Conservation (phyloP, 495 filamentous ascomycete species). For the Podospora sp. region DNA sequence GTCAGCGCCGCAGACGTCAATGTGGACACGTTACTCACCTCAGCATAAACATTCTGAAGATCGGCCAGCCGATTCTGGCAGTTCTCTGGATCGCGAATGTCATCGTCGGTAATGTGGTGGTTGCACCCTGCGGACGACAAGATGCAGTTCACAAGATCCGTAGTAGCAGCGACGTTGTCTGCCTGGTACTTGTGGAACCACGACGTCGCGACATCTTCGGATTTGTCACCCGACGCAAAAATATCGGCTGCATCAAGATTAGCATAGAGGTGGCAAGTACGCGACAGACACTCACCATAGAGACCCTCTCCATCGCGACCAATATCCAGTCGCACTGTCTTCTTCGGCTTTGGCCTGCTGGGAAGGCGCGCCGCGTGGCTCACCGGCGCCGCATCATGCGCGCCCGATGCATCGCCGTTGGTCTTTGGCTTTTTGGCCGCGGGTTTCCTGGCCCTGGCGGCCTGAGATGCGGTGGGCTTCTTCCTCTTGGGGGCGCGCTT, state of each 20-base stretch:
- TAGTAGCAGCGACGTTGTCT: conserved; percentile 67
- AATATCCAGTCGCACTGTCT: conserved; percentile 52
- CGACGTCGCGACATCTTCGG: conserved; percentile 74
- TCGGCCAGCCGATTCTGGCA: conserved; percentile 68
- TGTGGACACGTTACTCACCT: conserved; percentile 45
- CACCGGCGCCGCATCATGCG: not conserved
- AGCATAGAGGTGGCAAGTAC: conserved; percentile 21
- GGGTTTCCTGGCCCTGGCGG: conserved; percentile 56
- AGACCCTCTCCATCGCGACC: conserved; percentile 67
- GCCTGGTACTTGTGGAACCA: conserved; percentile 78
- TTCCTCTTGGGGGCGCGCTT: conserved; percentile 34
- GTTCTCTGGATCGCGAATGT: conserved; percentile 86
- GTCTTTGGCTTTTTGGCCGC: conserved; percentile 75
- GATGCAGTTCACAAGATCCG: conserved; percentile 86
- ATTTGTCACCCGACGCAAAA: conserved; percentile 68
- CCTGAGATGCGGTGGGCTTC: conserved; percentile 39
- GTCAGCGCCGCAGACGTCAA: conserved; percentile 30
- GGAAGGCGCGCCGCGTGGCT: conserved; percentile 56
- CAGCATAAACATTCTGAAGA: conserved; percentile 78
- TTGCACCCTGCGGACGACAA: conserved; percentile 81
- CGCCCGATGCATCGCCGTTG: conserved; percentile 58
- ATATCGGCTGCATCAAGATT: conserved; percentile 65
- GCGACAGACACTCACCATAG: conserved; percentile 61
- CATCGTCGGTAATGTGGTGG: conserved; percentile 68
- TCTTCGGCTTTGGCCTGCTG: conserved; percentile 66